Evolutionary conservation across 2,329 filamentous ascomycete species (phyloP), one percentile per base, ranked within the genome.

Genomic region (Aureobasidium melanogenum): DNA sequence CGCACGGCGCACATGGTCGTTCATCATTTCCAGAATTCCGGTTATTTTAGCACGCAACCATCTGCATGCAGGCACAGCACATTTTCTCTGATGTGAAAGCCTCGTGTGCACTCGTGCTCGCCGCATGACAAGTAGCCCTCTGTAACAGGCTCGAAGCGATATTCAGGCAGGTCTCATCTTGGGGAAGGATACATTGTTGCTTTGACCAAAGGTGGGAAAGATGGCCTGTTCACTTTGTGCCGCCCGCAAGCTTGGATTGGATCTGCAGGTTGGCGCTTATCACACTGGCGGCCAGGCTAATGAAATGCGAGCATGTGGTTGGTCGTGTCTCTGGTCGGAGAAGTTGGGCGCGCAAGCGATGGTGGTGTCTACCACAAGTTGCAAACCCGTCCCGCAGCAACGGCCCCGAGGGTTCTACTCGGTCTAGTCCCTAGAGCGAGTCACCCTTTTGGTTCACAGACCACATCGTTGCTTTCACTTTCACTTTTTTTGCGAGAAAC

Each of bases 291-390:
- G 58, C 47, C 57, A 48, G 36, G 46, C 58, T 48, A 60, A 60
- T 54, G 58, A 60, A 60, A 54, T 32, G 48, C 47, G 47, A 54
- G 38, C 12, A 26, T 60, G 14, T 36, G 34, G 47, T 60, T 44
- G 38, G 32, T 52, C 36, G 39, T 55, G 59, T 55, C 22, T 48
- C 19, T 19, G 47, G 38, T 59, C 44, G 44, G 44, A 50, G 56
- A 36, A 59, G 44, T 59, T 59, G 43, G 56, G 44, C 48, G 50
- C 43, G 60, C 60, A 62, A 62, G 60, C 60, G 60, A 62, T 62
- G 60, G 43, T 59, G 56, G 56, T 48, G 51, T 44, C 43, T 51
- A 28, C 34, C 36, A 41, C 28, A 47, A 47, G 5, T 30, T 26
- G 44, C 48, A 61, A 55, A 22, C 59, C 59, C 39, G 24, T 61